Evolutionary conservation across 225 moss, liverwort and hornwort species (phyloP).

Genomic region (Thuidium tamariscinum): DNA sequence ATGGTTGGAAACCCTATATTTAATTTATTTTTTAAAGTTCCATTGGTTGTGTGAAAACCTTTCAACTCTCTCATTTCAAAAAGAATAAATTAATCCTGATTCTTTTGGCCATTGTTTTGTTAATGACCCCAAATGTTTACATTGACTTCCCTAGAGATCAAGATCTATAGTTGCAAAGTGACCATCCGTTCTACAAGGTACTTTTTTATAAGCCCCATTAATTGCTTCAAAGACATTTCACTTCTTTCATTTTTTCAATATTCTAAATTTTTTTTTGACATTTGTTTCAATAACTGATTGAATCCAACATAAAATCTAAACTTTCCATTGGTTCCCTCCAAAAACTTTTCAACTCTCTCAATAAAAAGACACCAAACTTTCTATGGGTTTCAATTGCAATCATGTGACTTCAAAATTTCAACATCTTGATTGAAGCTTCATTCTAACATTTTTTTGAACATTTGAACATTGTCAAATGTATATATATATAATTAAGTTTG

Average conservation of each 20-base stretch:
- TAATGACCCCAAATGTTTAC: background rate
- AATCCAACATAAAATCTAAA: background rate
- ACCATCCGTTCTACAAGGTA: no score
- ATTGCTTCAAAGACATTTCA: no score
- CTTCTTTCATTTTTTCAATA: no score
- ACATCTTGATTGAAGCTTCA: no score
- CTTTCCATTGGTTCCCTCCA: background rate
- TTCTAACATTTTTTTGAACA: background rate
- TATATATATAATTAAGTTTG: no score
- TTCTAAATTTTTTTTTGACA: background rate
- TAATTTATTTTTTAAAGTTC: background rate
- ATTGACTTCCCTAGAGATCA: background rate
- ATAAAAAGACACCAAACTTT: background rate
- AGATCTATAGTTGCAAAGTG: no score
- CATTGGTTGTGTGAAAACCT: background rate
- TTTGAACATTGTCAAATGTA: no score
- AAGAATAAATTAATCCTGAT: background rate
- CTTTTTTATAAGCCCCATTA: no score
- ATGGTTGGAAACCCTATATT: background rate
- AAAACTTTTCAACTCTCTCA: background rate
- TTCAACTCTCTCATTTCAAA: background rate
- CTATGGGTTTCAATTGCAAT: background rate
- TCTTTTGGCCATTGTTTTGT: rapidly evolving
- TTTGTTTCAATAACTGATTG: background rate
- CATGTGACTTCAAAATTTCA: background rate